Conservation (phyloP, 768 basidiomycete genomes). For the Mycena haematopus region DNA sequence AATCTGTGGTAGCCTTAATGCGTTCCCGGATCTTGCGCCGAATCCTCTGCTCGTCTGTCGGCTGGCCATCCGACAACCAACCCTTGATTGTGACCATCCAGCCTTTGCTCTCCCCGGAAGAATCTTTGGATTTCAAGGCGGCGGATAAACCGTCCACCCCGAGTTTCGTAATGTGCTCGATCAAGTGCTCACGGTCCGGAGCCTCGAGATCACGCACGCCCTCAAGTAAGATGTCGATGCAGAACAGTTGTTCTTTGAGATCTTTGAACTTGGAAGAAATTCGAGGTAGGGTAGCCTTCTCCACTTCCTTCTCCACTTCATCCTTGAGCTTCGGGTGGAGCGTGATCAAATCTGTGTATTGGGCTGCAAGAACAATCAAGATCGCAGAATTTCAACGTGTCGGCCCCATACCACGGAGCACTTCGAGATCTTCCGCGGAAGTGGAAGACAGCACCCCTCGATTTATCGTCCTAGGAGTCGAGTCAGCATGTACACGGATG, state of each 20-base stretch:
- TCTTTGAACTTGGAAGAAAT: conserved; percentile 19
- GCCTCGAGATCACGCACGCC: conserved; percentile 14
- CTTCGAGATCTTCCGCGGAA: conserved; percentile 14
- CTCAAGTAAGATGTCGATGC: conserved; percentile 18
- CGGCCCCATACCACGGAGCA: conserved; percentile 13
- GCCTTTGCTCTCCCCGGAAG: conserved; percentile 9
- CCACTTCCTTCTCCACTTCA: conserved; percentile 11
- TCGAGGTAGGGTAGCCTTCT: not conserved
- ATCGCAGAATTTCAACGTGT: not conserved
- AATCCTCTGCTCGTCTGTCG: conserved; percentile 10
- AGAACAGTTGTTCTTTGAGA: conserved; percentile 28
- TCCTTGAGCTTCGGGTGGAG: conserved; percentile 18
- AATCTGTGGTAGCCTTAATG: conserved; percentile 8
- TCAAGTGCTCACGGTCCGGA: conserved; percentile 27
- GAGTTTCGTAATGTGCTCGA: conserved; percentile 10
- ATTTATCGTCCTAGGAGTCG: conserved; percentile 5
- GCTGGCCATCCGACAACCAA: conserved; percentile 8
- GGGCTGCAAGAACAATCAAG: conserved; percentile 2
- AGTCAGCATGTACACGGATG: not conserved
- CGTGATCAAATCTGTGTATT: conserved; percentile 11
- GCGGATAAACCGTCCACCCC: conserved; percentile 15
- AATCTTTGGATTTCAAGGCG: conserved; percentile 11
- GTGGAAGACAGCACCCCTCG: conserved; percentile 20
- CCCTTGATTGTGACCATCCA: not conserved
- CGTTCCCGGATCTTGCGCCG: conserved; percentile 4